Percentiles rank a stretch among this genome's conserved stretches.
These are phyloP conservation scores for Salvia sclarea DNA, from an alignment of 305 asterid genomes.

Conservation along the genomic window DNA sequence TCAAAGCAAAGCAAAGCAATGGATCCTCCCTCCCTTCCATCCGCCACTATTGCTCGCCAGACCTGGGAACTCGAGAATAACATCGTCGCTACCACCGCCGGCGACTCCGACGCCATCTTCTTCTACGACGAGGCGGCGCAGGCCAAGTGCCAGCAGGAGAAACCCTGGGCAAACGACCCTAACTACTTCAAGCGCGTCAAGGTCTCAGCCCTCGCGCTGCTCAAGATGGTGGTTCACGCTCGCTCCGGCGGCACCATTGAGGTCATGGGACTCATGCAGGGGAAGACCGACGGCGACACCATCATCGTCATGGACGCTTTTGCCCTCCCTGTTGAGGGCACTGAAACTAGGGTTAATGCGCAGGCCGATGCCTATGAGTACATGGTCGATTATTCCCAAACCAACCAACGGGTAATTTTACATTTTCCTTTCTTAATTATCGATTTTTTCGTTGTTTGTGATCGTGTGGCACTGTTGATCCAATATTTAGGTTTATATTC, in stretches of 20 bases:
- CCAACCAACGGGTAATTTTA: conserved; percentile 33
- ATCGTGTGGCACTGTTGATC: neutral
- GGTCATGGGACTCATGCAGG: conserved; percentile 99
- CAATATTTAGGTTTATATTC: neutral
- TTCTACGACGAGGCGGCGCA: conserved; percentile 82
- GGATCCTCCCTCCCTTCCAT: conserved; percentile 40
- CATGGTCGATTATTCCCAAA: conserved; percentile 92
- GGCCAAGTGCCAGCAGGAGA: conserved; percentile 71
- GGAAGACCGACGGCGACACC: conserved; percentile 92
- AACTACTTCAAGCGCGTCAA: conserved; percentile 97
- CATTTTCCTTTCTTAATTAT: neutral
- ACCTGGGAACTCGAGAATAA: conserved; percentile 95
- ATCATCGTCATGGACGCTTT: conserved; percentile 98
- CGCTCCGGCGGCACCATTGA: conserved; percentile 98
- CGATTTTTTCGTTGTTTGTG: neutral
- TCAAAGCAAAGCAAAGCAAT: conserved; percentile 20
- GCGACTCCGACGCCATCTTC: conserved; percentile 66
- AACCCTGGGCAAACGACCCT: conserved; percentile 89
- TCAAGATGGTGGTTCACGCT: conserved; percentile 98
- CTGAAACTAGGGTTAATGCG: conserved; percentile 99
- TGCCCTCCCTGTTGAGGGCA: conserved; percentile 98
- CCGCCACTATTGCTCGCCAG: conserved; percentile 74
- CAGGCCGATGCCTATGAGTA: conserved; percentile 99
- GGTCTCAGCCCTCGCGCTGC: conserved; percentile 91
- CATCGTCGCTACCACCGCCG: conserved; percentile 45